These are phyloP conservation scores for Suhomyces bribrorum DNA, from an alignment of 1,139 yeast genomes.

Conservation along the genomic window DNA sequence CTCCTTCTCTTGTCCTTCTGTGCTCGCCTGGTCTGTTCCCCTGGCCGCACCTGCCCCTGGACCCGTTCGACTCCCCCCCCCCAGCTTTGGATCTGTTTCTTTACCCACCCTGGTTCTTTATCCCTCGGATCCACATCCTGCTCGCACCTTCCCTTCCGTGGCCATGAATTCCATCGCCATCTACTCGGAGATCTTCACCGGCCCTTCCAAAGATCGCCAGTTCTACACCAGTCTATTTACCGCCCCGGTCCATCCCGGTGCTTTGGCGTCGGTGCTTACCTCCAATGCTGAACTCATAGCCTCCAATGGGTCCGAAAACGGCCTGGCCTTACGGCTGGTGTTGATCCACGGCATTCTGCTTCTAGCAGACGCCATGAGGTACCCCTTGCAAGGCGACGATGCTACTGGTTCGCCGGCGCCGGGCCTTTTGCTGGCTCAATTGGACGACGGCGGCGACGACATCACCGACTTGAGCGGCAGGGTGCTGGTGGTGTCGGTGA, in stretches of 20 bases:
- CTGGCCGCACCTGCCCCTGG: no score
- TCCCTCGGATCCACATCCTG: no score
- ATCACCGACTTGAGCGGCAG: conserved; percentile 23
- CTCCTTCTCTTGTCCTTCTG: neutral
- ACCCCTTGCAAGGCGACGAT: conserved; percentile 6
- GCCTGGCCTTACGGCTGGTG: conserved; percentile 21
- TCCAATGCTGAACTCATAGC: conserved; percentile 23
- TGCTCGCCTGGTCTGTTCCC: no score
- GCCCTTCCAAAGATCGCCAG: conserved; percentile 22
- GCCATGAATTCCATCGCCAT: conserved; percentile 11
- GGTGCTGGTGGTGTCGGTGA: conserved; percentile 9
- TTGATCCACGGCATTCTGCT: conserved; percentile 25
- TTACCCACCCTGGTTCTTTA: no score
- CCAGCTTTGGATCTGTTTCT: no score
- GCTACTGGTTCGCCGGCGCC: neutral
- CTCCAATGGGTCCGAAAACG: conserved; percentile 11
- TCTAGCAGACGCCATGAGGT: conserved; percentile 21
- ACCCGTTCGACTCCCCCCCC: no score
- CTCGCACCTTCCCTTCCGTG: neutral
- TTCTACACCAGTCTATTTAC: conserved; percentile 29
- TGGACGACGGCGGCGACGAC: conserved; percentile 27
- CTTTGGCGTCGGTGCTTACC: conserved; percentile 25
- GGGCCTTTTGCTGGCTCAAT: conserved; percentile 1
- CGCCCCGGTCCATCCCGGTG: conserved; percentile 28
- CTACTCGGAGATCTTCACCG: conserved; percentile 30